Evolutionary conservation across 139 green algal genomes (phyloP).

Genomic region (Asterochloris sp.): DNA sequence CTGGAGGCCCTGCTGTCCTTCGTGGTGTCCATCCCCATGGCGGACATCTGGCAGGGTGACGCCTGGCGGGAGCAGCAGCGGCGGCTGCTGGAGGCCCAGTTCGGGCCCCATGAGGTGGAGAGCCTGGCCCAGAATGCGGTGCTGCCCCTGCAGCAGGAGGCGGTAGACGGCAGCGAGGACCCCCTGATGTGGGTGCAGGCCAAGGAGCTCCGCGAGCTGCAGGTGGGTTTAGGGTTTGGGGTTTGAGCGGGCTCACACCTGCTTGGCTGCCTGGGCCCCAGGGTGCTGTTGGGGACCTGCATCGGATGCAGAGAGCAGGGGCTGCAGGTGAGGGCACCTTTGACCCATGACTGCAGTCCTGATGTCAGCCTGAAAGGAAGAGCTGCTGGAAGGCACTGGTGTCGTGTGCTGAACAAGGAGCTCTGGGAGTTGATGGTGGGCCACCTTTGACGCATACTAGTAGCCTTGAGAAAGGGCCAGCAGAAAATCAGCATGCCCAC

Average conservation of each 20-base stretch:
- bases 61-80: constrained; percentile 61
- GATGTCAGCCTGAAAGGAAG: no score
- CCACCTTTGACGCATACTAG: no score
- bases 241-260: background rate
- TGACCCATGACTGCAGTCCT: no score
- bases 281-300: no score
- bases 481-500: no score
- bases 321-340: background rate
- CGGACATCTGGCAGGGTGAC: constrained; percentile 65
- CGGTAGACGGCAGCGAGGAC: background rate
- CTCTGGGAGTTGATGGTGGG: no score
- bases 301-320: background rate
- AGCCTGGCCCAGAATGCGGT: constrained; percentile 40
- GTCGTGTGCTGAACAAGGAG: no score
- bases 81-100: constrained; percentile 50
- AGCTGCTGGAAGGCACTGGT: no score
- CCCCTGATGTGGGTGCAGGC: constrained; percentile 27
- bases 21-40: constrained; percentile 59
- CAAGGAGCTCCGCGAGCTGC: constrained; percentile 20
- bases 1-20: constrained; percentile 74
- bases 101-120: constrained; percentile 55
- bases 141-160: constrained; percentile 17
- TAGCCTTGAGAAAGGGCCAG: no score
- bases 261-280: no score
- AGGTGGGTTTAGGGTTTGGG: background rate